A percentile compares a stretch with the other conserved stretches of the same genome.
phyloP scores from a whole-genome alignment of 2,329 filamentous ascomycete species.

The Scedosporium aurantiacum region DNA sequence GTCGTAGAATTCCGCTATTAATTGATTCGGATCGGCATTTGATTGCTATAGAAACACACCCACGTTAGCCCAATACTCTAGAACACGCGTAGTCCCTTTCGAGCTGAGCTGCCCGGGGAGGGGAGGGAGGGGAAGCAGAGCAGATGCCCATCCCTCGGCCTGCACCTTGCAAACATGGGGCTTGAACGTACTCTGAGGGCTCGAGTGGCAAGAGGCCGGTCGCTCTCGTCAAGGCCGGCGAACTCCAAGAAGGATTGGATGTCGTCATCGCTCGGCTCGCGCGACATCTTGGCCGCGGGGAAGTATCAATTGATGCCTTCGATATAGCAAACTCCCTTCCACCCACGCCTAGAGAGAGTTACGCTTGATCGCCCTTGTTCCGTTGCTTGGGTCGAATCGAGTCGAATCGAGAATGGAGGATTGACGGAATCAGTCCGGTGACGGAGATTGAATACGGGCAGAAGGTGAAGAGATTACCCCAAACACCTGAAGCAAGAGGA shows the following conservation, averaged over 20 bases:
- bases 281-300: not conserved
- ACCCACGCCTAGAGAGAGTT: no score
- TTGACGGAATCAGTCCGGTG: not conserved
- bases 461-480: not conserved
- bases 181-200: constrained; percentile 27
- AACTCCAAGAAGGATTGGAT: constrained; percentile 32
- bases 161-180: not conserved
- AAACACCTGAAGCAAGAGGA: not conserved
- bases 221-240: constrained; percentile 22
- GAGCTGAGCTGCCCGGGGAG: not conserved
- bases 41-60: constrained; percentile 21
- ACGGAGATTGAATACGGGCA: not conserved
- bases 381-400: not conserved
- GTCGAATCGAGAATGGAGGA: not conserved
- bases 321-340: no score
- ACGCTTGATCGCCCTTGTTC: no score
- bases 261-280: constrained; percentile 24
- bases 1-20: constrained; percentile 43
- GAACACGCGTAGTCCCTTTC: not conserved
- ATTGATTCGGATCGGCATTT: constrained; percentile 33
- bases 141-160: not conserved
- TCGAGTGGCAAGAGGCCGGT: constrained; percentile 26
- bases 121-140: not conserved
- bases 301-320: no score
- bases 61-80: not conserved